Evolutionary conservation across 192 early-diverging fungal genomes (phyloP).

Genomic region (Spinellus fusiger): DNA sequence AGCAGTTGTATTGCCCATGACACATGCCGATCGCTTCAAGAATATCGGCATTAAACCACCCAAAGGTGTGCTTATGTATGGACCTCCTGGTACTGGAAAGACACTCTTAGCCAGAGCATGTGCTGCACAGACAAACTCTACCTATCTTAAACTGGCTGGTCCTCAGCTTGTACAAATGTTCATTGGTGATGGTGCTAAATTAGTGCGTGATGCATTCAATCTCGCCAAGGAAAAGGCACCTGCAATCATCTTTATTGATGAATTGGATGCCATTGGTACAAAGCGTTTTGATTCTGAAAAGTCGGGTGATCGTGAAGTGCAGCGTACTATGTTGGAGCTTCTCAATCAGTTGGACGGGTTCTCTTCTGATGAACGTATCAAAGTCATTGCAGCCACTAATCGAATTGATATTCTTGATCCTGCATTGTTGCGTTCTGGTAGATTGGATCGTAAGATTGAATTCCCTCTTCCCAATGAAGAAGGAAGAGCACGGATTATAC

Average conservation of each 20-base stretch:
- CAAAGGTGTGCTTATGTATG: constrained; percentile 82
- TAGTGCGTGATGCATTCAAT: constrained; percentile 96
- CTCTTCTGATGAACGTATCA: constrained; percentile 90
- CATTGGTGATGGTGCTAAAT: constrained; percentile 96
- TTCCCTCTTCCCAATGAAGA: constrained; percentile 91
- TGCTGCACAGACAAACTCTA: constrained; percentile 93
- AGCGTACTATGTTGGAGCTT: constrained; percentile 98
- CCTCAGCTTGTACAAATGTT: constrained; percentile 98
- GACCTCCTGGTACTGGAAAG: constrained; percentile 81
- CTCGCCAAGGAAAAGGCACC: constrained; percentile 98
- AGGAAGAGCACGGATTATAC: constrained; percentile 90
- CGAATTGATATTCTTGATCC: constrained; percentile 90
- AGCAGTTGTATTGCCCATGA: constrained; percentile 83
- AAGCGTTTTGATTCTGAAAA: constrained; percentile 98
- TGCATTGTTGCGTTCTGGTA: constrained; percentile 81
- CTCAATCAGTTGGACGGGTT: constrained; percentile 98
- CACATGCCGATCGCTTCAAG: constrained; percentile 80
- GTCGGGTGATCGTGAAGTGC: constrained; percentile 97
- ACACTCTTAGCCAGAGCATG: constrained; percentile 97
- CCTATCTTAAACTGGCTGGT: constrained; percentile 93
- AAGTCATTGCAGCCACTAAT: constrained; percentile 99
- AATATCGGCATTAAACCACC: constrained; percentile 83
- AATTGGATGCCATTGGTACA: constrained; percentile 97
- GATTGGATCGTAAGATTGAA: constrained; percentile 91
- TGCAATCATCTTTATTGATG: constrained; percentile 98